These are phyloP conservation scores for Apiospora arundinis DNA, from an alignment of 2,329 filamentous ascomycete genomes.

Conservation along the genomic window DNA sequence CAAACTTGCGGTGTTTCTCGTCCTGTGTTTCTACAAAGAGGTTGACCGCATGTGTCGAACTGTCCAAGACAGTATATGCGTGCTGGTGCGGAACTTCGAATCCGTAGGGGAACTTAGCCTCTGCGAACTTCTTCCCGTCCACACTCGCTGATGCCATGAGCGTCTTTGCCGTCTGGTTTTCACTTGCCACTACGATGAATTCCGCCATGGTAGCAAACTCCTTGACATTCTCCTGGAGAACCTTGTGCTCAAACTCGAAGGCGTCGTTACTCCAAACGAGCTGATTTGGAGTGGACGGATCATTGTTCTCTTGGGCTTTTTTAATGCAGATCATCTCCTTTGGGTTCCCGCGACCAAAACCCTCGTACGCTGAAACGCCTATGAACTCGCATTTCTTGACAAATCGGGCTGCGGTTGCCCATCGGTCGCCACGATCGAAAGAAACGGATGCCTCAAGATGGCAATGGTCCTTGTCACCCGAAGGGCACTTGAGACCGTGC, in stretches of 20 bases:
- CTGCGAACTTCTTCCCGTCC: conserved; percentile 82
- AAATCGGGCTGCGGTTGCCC: conserved; percentile 76
- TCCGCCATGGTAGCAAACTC: conserved; percentile 96
- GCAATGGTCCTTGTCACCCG: conserved; percentile 61
- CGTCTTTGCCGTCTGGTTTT: conserved; percentile 70
- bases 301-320: conserved; percentile 69
- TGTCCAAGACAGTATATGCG: conserved; percentile 92
- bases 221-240: conserved; percentile 73
- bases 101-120: conserved; percentile 84
- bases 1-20: conserved; percentile 70
- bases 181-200: conserved; percentile 88
- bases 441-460: conserved; percentile 78
- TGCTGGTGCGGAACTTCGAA: conserved; percentile 80
- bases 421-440: conserved; percentile 79
- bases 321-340: conserved; percentile 68
- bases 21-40: conserved; percentile 86
- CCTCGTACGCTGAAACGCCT: conserved; percentile 62
- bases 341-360: conserved; percentile 47
- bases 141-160: conserved; percentile 83
- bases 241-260: conserved; percentile 68
- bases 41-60: conserved; percentile 92
- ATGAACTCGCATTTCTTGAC: conserved; percentile 89
- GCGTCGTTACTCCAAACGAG: conserved; percentile 82
- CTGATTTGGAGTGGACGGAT: conserved; percentile 67
- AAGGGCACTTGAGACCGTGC: conserved; percentile 75